Evolutionary conservation across 1,139 yeast genomes (phyloP).

Genomic region (Arxiozyma slooffiae): DNA sequence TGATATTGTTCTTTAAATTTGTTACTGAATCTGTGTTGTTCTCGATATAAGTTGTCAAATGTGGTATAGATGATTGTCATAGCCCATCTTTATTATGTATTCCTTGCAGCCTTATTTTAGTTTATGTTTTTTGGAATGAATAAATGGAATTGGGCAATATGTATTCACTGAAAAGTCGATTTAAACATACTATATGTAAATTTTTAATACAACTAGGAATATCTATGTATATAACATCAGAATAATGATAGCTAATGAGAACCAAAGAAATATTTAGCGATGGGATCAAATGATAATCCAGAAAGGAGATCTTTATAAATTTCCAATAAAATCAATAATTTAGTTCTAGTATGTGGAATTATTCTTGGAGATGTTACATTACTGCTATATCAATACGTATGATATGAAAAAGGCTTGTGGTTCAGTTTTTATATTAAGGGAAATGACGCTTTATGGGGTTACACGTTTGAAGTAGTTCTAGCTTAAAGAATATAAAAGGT

Average conservation of each 20-base stretch:
- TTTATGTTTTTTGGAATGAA: background rate
- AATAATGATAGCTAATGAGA: background rate
- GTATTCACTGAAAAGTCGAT: background rate
- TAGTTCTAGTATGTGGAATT: background rate
- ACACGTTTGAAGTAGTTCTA: no score
- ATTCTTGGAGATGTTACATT: no score
- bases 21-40: background rate
- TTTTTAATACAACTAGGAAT: no score
- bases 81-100: background rate
- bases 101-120: background rate
- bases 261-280: no score
- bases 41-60: background rate
- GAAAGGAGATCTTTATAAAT: background rate
- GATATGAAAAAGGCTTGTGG: no score
- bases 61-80: background rate
- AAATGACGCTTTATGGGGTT: no score
- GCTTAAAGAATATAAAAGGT: no score
- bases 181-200: background rate
- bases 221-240: background rate
- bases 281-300: background rate
- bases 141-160: background rate
- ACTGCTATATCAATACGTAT: no score
- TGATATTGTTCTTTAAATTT: background rate
- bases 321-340: background rate
- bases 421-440: no score